A percentile compares a stretch with the other conserved stretches of the same genome.
phyloP scores from a whole-genome alignment of 306 rosid species.

The Quercus parvula region DNA sequence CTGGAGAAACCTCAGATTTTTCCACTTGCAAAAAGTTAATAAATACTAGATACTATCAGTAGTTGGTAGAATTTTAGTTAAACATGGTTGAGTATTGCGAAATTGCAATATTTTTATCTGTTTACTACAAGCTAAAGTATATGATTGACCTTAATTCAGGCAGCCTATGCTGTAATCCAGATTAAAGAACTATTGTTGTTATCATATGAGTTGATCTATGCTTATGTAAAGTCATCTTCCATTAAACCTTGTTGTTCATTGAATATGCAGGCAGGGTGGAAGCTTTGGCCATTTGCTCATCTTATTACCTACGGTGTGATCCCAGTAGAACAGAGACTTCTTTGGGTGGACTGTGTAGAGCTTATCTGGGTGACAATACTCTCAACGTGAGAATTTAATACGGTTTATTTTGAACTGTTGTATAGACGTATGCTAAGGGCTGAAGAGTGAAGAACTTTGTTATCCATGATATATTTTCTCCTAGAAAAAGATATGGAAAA shows the following conservation, averaged over 20 bases:
- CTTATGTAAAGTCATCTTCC: conserved; percentile 14
- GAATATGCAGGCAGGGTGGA: conserved; percentile 89
- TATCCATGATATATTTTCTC: neutral
- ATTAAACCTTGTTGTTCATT: conserved; percentile 20
- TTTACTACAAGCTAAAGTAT: neutral
- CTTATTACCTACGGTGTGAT: conserved; percentile 86
- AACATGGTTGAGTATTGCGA: neutral
- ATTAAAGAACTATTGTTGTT: neutral
- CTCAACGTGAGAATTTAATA: conserved; percentile 65
- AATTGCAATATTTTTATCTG: neutral
- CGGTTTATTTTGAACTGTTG: conserved; percentile 13
- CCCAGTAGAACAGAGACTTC: conserved; percentile 93
- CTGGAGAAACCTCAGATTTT: neutral
- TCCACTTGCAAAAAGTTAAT: neutral
- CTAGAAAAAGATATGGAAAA: neutral
- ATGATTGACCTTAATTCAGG: neutral
- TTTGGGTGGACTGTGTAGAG: conserved; percentile 95
- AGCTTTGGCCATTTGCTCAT: conserved; percentile 99
- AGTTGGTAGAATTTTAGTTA: neutral
- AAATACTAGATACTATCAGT: neutral
- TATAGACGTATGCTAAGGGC: neutral
- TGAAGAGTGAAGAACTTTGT: conserved; percentile 4
- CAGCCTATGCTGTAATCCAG: neutral
- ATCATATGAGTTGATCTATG: neutral
- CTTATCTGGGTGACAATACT: conserved; percentile 97